Conservation (phyloP, 1,139 yeast species). For the Taphrina sp. region DNA sequence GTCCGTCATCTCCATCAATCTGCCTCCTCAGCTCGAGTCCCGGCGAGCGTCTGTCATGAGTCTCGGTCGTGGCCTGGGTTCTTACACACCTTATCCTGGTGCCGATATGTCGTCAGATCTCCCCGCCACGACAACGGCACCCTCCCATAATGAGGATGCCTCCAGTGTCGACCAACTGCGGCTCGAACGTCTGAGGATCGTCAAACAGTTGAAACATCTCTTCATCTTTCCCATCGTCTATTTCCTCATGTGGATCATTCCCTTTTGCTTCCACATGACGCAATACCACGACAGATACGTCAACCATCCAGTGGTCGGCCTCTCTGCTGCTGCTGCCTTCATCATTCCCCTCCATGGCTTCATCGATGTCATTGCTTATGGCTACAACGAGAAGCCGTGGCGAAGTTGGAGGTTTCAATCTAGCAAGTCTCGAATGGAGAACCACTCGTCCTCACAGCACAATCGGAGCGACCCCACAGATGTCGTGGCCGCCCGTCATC, state of each 20-base stretch:
- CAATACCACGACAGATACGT: constrained; percentile 19
- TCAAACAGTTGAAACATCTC: constrained; percentile 20
- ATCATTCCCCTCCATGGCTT: constrained; percentile 31
- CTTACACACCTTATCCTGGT: too few relatives aligned
- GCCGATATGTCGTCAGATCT: too few relatives aligned
- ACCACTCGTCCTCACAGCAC: not conserved
- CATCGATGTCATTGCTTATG: constrained; percentile 26
- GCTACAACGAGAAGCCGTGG: constrained; percentile 31
- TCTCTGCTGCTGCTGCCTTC: constrained; percentile 14
- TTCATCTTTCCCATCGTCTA: constrained; percentile 32
- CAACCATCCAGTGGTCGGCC: constrained; percentile 14
- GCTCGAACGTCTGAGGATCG: constrained; percentile 13
- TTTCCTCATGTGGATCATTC: constrained; percentile 29
- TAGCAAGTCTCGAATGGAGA: too few relatives aligned
- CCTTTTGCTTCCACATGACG: constrained; percentile 26
- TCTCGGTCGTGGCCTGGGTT: too few relatives aligned
- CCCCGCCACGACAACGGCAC: not conserved
- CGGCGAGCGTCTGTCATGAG: constrained; percentile 8
- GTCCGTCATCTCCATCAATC: not conserved
- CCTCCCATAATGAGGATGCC: not conserved
- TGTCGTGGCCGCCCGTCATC: not conserved
- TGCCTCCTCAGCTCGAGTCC: constrained; percentile 7
- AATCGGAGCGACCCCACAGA: not conserved
- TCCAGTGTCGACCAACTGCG: constrained; percentile 7
- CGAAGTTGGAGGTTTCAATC: constrained; percentile 8